These are phyloP conservation scores for Solanum rostratum DNA, from an alignment of 257 asterid genomes.

Conservation along the genomic window DNA sequence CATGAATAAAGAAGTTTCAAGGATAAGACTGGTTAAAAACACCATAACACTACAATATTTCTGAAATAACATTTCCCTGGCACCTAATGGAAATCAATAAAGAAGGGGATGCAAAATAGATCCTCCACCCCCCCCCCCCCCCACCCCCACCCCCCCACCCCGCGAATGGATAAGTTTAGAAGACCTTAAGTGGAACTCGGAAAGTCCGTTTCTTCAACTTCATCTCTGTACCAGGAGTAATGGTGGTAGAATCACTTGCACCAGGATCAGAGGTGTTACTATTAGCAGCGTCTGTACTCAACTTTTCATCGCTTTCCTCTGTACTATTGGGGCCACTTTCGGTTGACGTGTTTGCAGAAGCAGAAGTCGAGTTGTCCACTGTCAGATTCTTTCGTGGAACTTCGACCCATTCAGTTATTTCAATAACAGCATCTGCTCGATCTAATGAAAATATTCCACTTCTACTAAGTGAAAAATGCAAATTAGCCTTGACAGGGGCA, in stretches of 20 bases:
- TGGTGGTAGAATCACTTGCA: conserved; percentile 32
- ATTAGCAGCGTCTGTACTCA: conserved; percentile 30
- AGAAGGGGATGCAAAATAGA: neutral
- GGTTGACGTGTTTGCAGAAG: conserved; percentile 44
- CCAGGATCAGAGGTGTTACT: conserved; percentile 28
- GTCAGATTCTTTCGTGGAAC: conserved; percentile 81
- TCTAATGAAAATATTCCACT: conserved; percentile 83
- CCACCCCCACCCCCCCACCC: too few relatives aligned
- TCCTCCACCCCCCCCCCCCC: too few relatives aligned
- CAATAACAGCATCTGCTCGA: conserved; percentile 86
- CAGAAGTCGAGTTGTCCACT: conserved; percentile 66
- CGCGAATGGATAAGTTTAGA: neutral
- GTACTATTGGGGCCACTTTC: conserved; percentile 37
- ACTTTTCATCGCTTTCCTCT: conserved; percentile 47
- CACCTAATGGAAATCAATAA: neutral
- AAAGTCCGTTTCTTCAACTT: conserved; percentile 85
- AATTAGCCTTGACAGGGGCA: conserved; percentile 84
- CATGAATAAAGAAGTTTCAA: conserved; percentile 5
- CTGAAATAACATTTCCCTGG: neutral
- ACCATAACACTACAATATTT: neutral
- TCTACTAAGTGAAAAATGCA: conserved; percentile 93
- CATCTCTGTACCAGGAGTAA: conserved; percentile 64
- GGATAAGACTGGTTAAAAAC: neutral
- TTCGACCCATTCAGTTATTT: conserved; percentile 97
- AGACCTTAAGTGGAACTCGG: conserved; percentile 84